Base-by-base conservation (phyloP, 192 early-diverging fungal species). In the Neocallimastix lanati region DNA sequence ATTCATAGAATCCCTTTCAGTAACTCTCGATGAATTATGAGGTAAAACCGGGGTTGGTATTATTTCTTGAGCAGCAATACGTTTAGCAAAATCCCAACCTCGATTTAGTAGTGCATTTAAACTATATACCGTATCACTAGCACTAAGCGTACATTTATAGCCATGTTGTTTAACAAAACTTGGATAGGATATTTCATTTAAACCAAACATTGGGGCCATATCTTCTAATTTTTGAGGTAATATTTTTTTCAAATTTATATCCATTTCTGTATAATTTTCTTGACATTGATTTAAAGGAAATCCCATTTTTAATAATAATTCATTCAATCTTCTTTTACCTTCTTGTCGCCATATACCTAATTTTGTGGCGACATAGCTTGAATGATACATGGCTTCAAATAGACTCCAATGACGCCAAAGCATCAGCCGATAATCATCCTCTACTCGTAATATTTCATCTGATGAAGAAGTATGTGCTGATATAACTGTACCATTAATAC, bases 401-500 rank as follows among this genome's bases (percentile, higher is more conserved):
- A 98, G 85, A 76, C 90, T 95, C 96, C 96, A 98, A 81, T 98
- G 96, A 38, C 95, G 86, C 28, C 95, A 88, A 81, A 98, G 86
- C 87, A 93, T 88, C 38, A 98, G 90, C 58, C 90, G 85, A 38
- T 95, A 93, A 83, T 98, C 96, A n/a, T 92, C 89, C 4, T 87
- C 87, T 79, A 86, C 88, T 28, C 82, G 82, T 38, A 94, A 93
- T 0, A 76, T 79, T 2, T 86, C 81, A 77, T 93, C 87, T 4
- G 50, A 67, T 25, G 50, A 67, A 7, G 50, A 67, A n/a, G 50
- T 67, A 21, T 92, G 86, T 16, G 85, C 83, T 50, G 77, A 28
- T 30, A 84, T 25, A 78, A 78, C n/a, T 58, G 28, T 12, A 14
- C 80, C 33, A 67, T 33, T 27, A 18, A 28, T 1, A 36, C 79